A percentile compares a stretch with the other conserved stretches of the same genome.
phyloP scores from a whole-genome alignment of 2,329 filamentous ascomycete species.

The Elsinoe fawcettii region DNA sequence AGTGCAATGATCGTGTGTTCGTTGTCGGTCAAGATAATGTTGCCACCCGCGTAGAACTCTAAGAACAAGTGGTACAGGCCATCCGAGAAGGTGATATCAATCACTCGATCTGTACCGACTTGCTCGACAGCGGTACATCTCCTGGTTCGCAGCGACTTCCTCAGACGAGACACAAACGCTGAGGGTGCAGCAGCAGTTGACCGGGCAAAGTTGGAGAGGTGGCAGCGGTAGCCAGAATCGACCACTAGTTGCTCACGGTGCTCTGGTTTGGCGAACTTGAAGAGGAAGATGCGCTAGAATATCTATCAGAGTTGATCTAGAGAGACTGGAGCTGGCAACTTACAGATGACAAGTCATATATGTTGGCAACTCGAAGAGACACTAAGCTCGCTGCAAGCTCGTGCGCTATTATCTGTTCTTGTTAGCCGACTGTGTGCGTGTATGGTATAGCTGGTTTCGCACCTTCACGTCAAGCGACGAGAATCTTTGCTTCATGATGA shows the following conservation, averaged over 20 bases:
- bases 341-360: constrained; percentile 87
- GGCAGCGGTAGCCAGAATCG: constrained; percentile 92
- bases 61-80: constrained; percentile 80
- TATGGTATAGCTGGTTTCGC: constrained; percentile 2
- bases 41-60: constrained; percentile 94
- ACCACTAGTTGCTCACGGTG: constrained; percentile 83
- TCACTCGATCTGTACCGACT: constrained; percentile 85
- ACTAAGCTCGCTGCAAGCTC: constrained; percentile 75
- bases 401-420: constrained; percentile 75
- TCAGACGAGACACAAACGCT: constrained; percentile 72
- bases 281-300: constrained; percentile 70
- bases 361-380: constrained; percentile 76
- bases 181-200: constrained; percentile 79
- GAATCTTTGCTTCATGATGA: constrained; percentile 66
- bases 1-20: constrained; percentile 76
- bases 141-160: constrained; percentile 82
- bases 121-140: constrained; percentile 74
- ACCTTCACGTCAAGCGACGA: constrained; percentile 73
- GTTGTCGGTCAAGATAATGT: constrained; percentile 83
- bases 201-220: constrained; percentile 83
- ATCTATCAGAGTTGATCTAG: constrained; percentile 15
- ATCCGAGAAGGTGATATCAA: constrained; percentile 89
- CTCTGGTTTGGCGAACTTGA: constrained; percentile 90
- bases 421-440: not conserved
- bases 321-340: not conserved